Evolutionary conservation across 768 basidiomycete genomes (phyloP).

Genomic region (Termitomyces sp.): DNA sequence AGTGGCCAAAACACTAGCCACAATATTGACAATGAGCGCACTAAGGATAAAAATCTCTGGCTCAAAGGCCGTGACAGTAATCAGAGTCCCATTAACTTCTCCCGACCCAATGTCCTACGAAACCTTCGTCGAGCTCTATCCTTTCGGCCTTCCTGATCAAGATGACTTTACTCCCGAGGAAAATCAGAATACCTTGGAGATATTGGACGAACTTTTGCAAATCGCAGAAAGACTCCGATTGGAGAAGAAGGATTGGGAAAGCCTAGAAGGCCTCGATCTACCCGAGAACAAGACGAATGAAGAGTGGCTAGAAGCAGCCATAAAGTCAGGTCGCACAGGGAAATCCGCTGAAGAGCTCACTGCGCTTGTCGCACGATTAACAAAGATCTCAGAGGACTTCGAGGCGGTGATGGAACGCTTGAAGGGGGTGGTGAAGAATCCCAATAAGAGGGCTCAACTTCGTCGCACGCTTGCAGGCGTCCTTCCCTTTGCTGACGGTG

Average conservation of each 20-base stretch:
- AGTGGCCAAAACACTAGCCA: neutral
- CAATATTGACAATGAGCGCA: neutral
- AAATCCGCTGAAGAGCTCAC: constrained; percentile 1
- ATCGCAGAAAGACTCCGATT: neutral
- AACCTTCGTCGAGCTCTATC: neutral
- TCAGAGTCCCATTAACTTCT: neutral
- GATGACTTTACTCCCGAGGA: neutral
- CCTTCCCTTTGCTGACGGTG: neutral
- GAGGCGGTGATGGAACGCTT: neutral
- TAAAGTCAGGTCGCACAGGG: neutral
- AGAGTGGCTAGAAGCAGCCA: neutral
- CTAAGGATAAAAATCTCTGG: neutral
- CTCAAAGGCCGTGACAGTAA: neutral
- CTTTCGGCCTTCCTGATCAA: neutral
- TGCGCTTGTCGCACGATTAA: neutral
- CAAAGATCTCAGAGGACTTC: neutral
- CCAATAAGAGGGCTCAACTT: neutral
- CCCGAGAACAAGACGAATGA: neutral
- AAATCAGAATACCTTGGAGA: neutral
- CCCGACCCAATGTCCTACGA: neutral
- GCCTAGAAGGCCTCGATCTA: neutral
- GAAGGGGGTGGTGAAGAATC: neutral
- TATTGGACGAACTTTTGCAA: neutral
- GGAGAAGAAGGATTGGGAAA: neutral
- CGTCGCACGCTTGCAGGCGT: neutral